These are phyloP conservation scores for Anaeramoeba ignava DNA, from an alignment of 78 protist species.

Conservation along the genomic window DNA sequence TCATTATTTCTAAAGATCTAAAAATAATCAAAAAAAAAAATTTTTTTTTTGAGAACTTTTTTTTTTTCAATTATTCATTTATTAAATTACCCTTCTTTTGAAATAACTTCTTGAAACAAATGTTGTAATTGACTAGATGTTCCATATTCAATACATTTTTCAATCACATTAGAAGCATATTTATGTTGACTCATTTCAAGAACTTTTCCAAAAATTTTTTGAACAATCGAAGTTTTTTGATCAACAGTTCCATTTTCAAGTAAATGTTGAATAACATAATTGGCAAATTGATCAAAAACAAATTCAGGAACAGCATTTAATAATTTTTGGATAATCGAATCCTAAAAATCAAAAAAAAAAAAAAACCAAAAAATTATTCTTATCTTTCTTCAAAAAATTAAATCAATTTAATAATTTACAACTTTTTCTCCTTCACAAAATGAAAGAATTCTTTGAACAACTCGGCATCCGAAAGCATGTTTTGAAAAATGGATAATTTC, in stretches of 20 bases:
- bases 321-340: constrained; percentile 27
- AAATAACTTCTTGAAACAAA: too few species aligned
- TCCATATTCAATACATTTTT: too few species aligned
- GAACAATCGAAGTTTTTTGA: constrained; percentile 13
- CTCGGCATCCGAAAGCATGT: constrained; percentile 97
- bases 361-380: too few species aligned
- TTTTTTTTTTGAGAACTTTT: too few species aligned
- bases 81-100: too few species aligned
- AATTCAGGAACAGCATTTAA: constrained; percentile 3
- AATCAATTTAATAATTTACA: too few species aligned
- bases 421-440: constrained; percentile 60
- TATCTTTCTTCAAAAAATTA: too few species aligned
- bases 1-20: too few species aligned
- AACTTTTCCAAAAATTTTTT: constrained; percentile 42
- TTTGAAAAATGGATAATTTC: constrained; percentile 45
- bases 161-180: constrained; percentile 76
- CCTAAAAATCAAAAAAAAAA: too few species aligned
- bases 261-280: constrained; percentile 90
- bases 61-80: too few species aligned
- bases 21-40: too few species aligned
- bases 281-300: constrained; percentile 82
- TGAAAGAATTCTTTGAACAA: constrained; percentile 88
- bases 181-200: constrained; percentile 65
- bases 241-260: constrained; percentile 56
- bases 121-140: too few species aligned